Percentiles rank a stretch among this genome's conserved stretches.
Evolutionary conservation across 2,329 filamentous ascomycete species (phyloP).

Genomic region (Fusarium dlaminii): DNA sequence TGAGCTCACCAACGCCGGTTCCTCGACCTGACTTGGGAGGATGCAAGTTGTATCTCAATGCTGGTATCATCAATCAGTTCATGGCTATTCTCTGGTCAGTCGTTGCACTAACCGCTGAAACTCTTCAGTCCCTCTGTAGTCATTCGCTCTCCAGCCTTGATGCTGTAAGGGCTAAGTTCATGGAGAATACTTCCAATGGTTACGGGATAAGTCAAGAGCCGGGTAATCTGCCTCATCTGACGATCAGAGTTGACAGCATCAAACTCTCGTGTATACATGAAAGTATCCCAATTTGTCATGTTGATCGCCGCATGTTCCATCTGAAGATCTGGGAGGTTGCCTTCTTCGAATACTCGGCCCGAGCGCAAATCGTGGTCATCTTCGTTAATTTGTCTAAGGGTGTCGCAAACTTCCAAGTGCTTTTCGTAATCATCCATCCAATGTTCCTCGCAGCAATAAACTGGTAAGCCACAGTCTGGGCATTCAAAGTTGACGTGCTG

Average conservation of each 20-base stretch:
- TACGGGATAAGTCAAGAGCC: slow-evolving; percentile 90
- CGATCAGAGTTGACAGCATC: slow-evolving; percentile 90
- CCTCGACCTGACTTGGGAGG: slow-evolving; percentile 83
- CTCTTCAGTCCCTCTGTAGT: slow-evolving; percentile 93
- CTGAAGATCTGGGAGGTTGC: slow-evolving; percentile 87
- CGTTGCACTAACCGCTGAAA: slow-evolving; percentile 76
- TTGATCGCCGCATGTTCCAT: slow-evolving; percentile 94
- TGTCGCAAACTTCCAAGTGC: slow-evolving; percentile 92
- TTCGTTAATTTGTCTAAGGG: slow-evolving; percentile 91
- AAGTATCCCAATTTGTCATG: slow-evolving; percentile 99
- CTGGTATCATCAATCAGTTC: slow-evolving; percentile 54
- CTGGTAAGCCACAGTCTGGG: slow-evolving; percentile 92
- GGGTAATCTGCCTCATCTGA: slow-evolving; percentile 90
- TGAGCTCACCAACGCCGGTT: slow-evolving; percentile 78
- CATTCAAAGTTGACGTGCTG: slow-evolving; percentile 93
- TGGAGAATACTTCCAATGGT: slow-evolving; percentile 93
- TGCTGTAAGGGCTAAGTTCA: slow-evolving; percentile 91
- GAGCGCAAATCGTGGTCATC: slow-evolving; percentile 95
- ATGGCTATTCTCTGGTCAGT: background rate
- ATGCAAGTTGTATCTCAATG: slow-evolving; percentile 92
- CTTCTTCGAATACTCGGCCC: slow-evolving; percentile 92
- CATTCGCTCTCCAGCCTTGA: slow-evolving; percentile 78
- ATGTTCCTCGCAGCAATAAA: slow-evolving; percentile 93
- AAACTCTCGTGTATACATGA: slow-evolving; percentile 91
- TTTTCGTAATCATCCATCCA: slow-evolving; percentile 96